Base-by-base conservation (phyloP, 176 grass and related monocot genomes). In the Miscanthus lutarioriparius region DNA sequence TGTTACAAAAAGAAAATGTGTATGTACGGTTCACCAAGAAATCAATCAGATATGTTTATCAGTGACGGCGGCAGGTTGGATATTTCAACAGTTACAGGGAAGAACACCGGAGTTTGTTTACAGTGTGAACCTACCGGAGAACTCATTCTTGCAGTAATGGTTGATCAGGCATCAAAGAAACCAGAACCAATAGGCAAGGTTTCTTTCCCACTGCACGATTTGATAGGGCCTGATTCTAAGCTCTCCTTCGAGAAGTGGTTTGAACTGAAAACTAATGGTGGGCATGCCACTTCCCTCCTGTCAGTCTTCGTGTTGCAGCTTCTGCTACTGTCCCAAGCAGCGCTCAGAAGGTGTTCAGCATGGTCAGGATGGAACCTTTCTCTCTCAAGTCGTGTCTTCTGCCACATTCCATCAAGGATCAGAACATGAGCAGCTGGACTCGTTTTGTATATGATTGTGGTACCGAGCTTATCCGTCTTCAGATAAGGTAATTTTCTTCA, bases 211-310 rank as follows among this genome's bases (percentile, higher is more conserved):
- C 88, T 98, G 86, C 77, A 95, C 48, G 89, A 91, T 36, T 78
- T 98, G 79, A 72, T 51, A 47, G 63, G 80, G n/a, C 89, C 85
- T 59, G 82, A 90, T 74, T 92, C 91, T 22, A 92, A 89, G n/a
- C 89, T 94, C 71, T 94, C 87, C 22, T 80, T 94, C 1, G 91
- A 98, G 64, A 90, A 74, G 51, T 98, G 96, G 93, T 87, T 95
- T 91, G 87, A 94, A 87, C 35, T 98, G 80, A 92, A 94, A 84
- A 20, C 74, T 54, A 86, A 78, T 53, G 70, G 33, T 66, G 79
- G 85, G 41, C 47, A 87, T 92, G 70, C 77, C 14, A 61, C 85
- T 63, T 88, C 86, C 39, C 83, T 85, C 72, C 83, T 1, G 62
- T 87, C 70, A 88, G 82, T 75, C 68, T 98, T 72, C 89, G 74